Evolutionary conservation across 257 asterid species (phyloP).

Genomic region (Linaria vulgaris): DNA sequence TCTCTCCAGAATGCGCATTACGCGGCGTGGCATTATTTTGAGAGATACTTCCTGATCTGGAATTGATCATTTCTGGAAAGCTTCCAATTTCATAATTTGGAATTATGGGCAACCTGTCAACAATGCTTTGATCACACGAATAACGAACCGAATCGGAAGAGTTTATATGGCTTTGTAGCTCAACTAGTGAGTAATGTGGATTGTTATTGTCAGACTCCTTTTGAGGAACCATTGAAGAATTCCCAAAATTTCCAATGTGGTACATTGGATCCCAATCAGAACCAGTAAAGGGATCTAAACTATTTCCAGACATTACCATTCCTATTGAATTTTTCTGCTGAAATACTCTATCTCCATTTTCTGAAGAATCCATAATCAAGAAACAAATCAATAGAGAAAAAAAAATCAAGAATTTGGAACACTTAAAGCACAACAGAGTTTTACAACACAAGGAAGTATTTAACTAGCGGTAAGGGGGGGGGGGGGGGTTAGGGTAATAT

Average conservation of each 20-base stretch:
- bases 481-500: too few species aligned
- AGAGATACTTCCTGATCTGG: too few species aligned
- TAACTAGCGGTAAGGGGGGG: too few species aligned
- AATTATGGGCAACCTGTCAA: conserved; percentile 55
- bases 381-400: conserved; percentile 14
- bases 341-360: conserved; percentile 46
- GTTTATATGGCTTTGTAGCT: too few species aligned
- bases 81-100: conserved; percentile 62
- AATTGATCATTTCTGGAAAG: conserved; percentile 55
- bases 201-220: conserved; percentile 58
- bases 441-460: conserved; percentile 28
- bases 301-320: conserved; percentile 41
- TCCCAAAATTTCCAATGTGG: conserved; percentile 47
- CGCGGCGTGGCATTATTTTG: conserved; percentile 1
- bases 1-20: conserved; percentile 23
- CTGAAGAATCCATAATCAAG: conserved; percentile 55
- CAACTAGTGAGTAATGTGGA: too few species aligned
- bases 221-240: conserved; percentile 47
- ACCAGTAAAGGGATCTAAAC: conserved; percentile 49
- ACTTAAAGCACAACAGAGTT: conserved; percentile 25
- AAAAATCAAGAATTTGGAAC: conserved; percentile 34
- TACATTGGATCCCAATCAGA: conserved; percentile 69
- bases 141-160: conserved; percentile 51
- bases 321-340: conserved; percentile 33
- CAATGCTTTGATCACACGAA: conserved; percentile 49